These are phyloP conservation scores for Saccharomycopsis sp. DNA, from an alignment of 805 yeast genomes.

Conservation along the genomic window DNA sequence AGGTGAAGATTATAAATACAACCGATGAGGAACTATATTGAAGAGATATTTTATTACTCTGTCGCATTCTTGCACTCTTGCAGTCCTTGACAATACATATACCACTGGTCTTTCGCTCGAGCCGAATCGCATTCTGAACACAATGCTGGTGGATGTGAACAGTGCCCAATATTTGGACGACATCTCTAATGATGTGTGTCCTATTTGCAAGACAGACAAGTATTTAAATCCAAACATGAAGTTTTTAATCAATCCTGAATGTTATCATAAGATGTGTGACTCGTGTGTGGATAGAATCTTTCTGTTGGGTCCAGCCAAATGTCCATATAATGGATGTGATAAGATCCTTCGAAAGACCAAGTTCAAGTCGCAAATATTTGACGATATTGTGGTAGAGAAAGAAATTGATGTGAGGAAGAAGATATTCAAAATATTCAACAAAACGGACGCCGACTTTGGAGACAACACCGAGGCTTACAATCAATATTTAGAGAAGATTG, in stretches of 20 bases:
- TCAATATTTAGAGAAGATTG: conserved; percentile 76
- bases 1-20: no score
- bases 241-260: conserved; percentile 91
- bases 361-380: conserved; percentile 90
- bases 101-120: no score
- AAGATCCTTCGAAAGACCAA: conserved; percentile 79
- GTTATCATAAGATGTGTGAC: conserved; percentile 96
- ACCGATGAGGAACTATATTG: no score
- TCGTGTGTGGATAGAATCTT: conserved; percentile 94
- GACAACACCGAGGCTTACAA: conserved; percentile 54
- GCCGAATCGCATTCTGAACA: no score
- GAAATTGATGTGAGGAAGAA: conserved; percentile 88
- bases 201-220: conserved; percentile 92
- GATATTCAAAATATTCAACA: conserved; percentile 72
- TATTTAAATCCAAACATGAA: conserved; percentile 90
- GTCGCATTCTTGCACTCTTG: no score
- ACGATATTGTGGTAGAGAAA: conserved; percentile 80
- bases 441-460: conserved; percentile 66
- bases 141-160: conserved; percentile 1
- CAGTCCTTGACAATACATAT: no score
- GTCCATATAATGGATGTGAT: conserved; percentile 90
- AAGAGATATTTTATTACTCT: no score
- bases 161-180: conserved; percentile 32
- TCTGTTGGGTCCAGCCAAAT: conserved; percentile 91
- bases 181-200: conserved; percentile 76